Evolutionary conservation across 1,284 basidiomycete genomes (phyloP), one percentile per base, ranked within the genome.

Genomic region (Boletellus deceptivus): DNA sequence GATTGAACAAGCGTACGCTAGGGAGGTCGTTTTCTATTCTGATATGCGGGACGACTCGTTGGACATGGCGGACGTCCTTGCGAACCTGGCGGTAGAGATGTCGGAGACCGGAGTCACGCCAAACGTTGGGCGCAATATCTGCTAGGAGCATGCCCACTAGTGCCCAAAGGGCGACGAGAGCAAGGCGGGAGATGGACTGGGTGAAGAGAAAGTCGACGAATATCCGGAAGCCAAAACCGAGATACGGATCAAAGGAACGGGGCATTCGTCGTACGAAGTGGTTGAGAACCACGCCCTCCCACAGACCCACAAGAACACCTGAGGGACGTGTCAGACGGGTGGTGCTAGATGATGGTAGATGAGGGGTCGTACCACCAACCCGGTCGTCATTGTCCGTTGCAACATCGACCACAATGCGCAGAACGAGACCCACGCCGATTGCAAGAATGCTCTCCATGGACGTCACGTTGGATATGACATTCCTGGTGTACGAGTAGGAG

Each of bases 231-330:
- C 68, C 79, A 52, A 80, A 79, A 17, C 77, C 82, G 46, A 89
- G 65, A 65, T 83, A 86, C 9, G 86, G 84, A 64, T 86, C 83
- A 43, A 60, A 68, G 5, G 64, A 67, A 46, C 66, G 67, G 17
- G 83, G 83, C 61, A 75, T 75, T 63, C 84, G 85, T 54, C 76
- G 75, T 54, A 84, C 65, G 64, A 87, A 88, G 60, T 88, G 86
- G 43, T 81, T 79, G 48, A 86, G 74, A 38, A 88, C 79, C 20
- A 86, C 76, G 40, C 86, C 86, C 67, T 89, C 86, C 85, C 86
- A 89, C 20, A 89, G 68, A 14, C 86, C 86, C 46, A 89, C 72
- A 53, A 89, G 75, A 11, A 80, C 79, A 14, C 80, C 80, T 53
- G 69, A 45, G 14, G 14, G 38, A 37, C 16, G 42, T 18, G 18